Evolutionary conservation across 768 basidiomycete genomes (phyloP), one percentile per base, ranked within the genome.

Genomic region (Amanita molliuscula): DNA sequence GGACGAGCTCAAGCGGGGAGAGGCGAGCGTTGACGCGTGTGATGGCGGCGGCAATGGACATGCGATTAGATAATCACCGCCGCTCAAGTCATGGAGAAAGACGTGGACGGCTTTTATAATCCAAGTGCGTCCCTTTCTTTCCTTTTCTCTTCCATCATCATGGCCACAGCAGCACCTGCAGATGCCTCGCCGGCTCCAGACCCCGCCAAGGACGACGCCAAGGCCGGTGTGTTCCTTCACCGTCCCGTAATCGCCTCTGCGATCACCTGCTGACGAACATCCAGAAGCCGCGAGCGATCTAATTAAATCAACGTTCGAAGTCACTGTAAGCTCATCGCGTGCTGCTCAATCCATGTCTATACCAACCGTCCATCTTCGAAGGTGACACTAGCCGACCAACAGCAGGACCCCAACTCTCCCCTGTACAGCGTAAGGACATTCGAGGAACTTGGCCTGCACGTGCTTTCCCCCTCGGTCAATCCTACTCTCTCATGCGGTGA

Each of bases 331-430:
- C 65, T 28, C 25, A 28, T 40, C 44, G 15, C 20, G 20, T 20
- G 5, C 16, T 38, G 7, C n/a, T 42, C 51, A 45, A 31, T 54
- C 55, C 46, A 55, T 44, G 46, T 42, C 26, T 40, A 35, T 44
- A 44, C 46, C 54, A 45, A 29, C 51, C 18, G 21, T 53, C 21
- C 20, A 16, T 37, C 31, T 18, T 13, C 18, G 26, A 58, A 91
- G 92, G 93, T 99, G 55, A 98, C 93, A 16, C 77, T 98, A 51
- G 93, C 93, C 44, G 94, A 98, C 68, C 90, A 95, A 62, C 96
- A 98, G 68, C 81, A 77, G 25, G 90, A 99, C 61, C 88, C 92
- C 35, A 84, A 95, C 62, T 98, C 95, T n/a, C 96, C 95, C 3
- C 68, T 99, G 13, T 95, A 77, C 67, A 95, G 92, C 49, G 87